phyloP scores from a whole-genome alignment of 1,284 basidiomycete species.

The Abortiporus biennis region DNA sequence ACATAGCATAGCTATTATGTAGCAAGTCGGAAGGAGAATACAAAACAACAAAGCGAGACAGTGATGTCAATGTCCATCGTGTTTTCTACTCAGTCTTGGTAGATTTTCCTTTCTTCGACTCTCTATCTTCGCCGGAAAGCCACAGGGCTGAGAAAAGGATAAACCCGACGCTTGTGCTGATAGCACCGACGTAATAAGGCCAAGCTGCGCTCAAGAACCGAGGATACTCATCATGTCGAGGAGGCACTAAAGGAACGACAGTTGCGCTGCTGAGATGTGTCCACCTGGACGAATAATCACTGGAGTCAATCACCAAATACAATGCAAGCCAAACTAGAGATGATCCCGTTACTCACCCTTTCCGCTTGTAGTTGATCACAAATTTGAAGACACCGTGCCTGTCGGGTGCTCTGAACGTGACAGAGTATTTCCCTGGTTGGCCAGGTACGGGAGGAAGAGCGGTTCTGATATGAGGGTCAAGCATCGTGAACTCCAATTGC shows the following conservation, averaged over 20 bases:
- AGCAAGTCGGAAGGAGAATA: too few species aligned
- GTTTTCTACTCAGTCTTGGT: conserved; percentile 20
- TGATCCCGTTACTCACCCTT: conserved; percentile 67
- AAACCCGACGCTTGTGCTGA: conserved; percentile 82
- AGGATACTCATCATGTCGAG: conserved; percentile 91
- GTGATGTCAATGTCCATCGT: too few species aligned
- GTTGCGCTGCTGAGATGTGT: conserved; percentile 69
- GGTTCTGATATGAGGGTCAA: conserved; percentile 90
- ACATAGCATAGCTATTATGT: too few species aligned
- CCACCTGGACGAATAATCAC: conserved; percentile 54
- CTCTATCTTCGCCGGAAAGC: conserved; percentile 70
- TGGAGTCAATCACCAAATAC: too few species aligned
- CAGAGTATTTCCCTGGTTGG: conserved; percentile 62
- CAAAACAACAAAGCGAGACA: too few species aligned
- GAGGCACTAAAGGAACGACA: conserved; percentile 86
- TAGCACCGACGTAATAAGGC: conserved; percentile 91
- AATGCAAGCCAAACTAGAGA: too few species aligned
- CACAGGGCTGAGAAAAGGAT: conserved; percentile 81
- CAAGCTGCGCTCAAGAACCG: conserved; percentile 91
- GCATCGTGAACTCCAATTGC: conserved; percentile 96
- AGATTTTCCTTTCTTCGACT: conserved; percentile 31
- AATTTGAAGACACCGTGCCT: conserved; percentile 98
- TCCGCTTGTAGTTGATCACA: conserved; percentile 81
- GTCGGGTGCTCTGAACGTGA: conserved; percentile 85
- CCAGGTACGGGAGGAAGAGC: conserved; percentile 51